A percentile compares a stretch with the other conserved stretches of the same genome.
These are phyloP conservation scores for Sporisorium reilianum DNA, from an alignment of 1,284 basidiomycete genomes.

Conservation along the genomic window DNA sequence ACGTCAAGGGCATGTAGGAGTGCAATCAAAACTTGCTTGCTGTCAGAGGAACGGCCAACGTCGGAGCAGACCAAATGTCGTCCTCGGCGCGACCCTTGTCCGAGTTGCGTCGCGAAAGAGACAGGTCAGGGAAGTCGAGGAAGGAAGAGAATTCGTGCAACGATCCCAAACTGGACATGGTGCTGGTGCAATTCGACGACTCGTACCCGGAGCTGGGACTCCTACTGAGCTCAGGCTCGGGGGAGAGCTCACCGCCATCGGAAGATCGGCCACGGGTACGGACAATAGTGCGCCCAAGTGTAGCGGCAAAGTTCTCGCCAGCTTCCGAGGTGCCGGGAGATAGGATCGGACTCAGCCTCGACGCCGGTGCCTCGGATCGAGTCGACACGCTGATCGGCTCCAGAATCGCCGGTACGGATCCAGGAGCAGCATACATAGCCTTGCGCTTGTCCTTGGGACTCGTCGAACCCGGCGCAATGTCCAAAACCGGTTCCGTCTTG, in stretches of 20 bases:
- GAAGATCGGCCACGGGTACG: slow-evolving; percentile 7
- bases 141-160: slow-evolving; percentile 29
- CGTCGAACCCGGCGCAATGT: slow-evolving; percentile 2
- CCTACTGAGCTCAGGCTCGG: slow-evolving; percentile 32
- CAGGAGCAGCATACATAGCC: slow-evolving; percentile 26
- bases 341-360: slow-evolving; percentile 8
- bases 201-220: slow-evolving; percentile 31
- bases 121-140: slow-evolving; percentile 20
- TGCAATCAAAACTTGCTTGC: slow-evolving; percentile 1
- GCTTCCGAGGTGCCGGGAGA: slow-evolving; percentile 10
- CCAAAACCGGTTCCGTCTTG: not conserved
- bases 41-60: not conserved
- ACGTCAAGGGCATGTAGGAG: not conserved
- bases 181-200: slow-evolving; percentile 13
- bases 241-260: slow-evolving; percentile 5
- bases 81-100: not conserved
- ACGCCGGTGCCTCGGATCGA: not conserved
- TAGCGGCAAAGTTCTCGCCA: slow-evolving; percentile 19
- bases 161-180: slow-evolving; percentile 21
- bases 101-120: not conserved
- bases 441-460: slow-evolving; percentile 41
- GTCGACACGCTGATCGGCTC: slow-evolving; percentile 7
- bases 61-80: slow-evolving; percentile 17
- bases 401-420: slow-evolving; percentile 13
- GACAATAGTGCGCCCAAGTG: slow-evolving; percentile 13